Percentiles rank a stretch among this genome's conserved stretches.
phyloP scores from a whole-genome alignment of 345 rosid genomes.

The Carallia pectinifolia region DNA sequence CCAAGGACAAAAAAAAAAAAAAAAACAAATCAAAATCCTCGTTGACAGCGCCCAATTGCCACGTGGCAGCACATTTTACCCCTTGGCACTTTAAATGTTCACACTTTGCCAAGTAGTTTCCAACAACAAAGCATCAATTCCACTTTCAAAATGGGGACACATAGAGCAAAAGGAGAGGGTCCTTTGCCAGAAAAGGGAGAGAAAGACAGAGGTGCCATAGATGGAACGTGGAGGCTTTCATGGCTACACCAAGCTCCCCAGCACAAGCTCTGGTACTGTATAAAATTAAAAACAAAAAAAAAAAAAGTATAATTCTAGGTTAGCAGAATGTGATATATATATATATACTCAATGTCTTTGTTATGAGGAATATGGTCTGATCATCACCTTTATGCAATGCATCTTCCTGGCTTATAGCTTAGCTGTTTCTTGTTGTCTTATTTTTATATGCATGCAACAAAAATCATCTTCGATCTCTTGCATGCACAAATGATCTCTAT shows the following conservation, averaged over 20 bases:
- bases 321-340: background rate
- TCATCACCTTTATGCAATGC: background rate
- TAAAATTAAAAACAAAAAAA: no score
- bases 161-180: background rate
- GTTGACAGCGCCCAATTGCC: slow-evolving; percentile 44
- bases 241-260: slow-evolving; percentile 55
- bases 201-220: background rate
- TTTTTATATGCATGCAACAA: slow-evolving; percentile 5
- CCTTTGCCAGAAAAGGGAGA: background rate
- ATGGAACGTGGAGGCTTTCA: slow-evolving; percentile 67
- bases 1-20: slow-evolving; percentile 11
- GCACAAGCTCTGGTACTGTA: slow-evolving; percentile 39
- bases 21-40: slow-evolving; percentile 28
- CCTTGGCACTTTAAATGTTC: slow-evolving; percentile 14
- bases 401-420: no score
- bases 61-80: slow-evolving; percentile 6
- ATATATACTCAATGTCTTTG: background rate
- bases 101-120: slow-evolving; percentile 30
- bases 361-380: background rate
- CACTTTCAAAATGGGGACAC: background rate
- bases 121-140: background rate
- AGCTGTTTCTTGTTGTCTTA: background rate
- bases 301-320: background rate
- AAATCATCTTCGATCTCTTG: background rate
- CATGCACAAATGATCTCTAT: no score